Conservation (phyloP, 2,329 filamentous ascomycete species). For the Myrmaecium sp. region DNA sequence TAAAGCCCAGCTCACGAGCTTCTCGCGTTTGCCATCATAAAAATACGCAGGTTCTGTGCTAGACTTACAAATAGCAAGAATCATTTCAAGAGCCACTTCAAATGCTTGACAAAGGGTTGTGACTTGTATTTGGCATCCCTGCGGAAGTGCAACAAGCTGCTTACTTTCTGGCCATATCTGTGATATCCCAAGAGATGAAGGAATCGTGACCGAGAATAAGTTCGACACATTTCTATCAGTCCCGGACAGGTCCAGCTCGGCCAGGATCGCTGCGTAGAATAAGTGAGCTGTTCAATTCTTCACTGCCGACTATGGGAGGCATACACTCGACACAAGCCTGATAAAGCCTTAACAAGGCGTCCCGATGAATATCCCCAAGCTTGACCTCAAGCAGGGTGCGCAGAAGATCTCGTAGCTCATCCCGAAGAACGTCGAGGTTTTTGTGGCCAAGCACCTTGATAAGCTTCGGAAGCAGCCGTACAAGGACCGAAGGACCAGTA, state of each 20-base stretch:
- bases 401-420: slow-evolving; percentile 20
- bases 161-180: slow-evolving; percentile 22
- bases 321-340: slow-evolving; percentile 25
- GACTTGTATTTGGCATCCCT: slow-evolving; percentile 19
- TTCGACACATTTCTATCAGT: too few species aligned
- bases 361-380: slow-evolving; percentile 17
- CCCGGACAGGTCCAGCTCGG: too few species aligned
- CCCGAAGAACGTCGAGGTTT: slow-evolving; percentile 23
- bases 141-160: slow-evolving; percentile 23
- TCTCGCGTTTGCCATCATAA: too few species aligned
- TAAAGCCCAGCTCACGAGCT: too few species aligned
- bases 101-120: slow-evolving; percentile 11
- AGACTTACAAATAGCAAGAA: too few species aligned
- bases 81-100: slow-evolving; percentile 15
- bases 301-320: too few species aligned
- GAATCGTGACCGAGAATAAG: slow-evolving; percentile 18
- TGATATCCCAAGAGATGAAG: slow-evolving; percentile 21
- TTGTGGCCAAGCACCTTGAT: slow-evolving; percentile 29
- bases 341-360: slow-evolving; percentile 19
- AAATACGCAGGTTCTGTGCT: too few species aligned
- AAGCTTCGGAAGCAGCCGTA: slow-evolving; percentile 37
- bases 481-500: slow-evolving; percentile 28
- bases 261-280: too few species aligned
- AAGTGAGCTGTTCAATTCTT: too few species aligned
- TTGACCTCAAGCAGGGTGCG: slow-evolving; percentile 19